These are phyloP conservation scores for Huntiella decipiens DNA, from an alignment of 2,329 filamentous ascomycete species.

Conservation along the genomic window DNA sequence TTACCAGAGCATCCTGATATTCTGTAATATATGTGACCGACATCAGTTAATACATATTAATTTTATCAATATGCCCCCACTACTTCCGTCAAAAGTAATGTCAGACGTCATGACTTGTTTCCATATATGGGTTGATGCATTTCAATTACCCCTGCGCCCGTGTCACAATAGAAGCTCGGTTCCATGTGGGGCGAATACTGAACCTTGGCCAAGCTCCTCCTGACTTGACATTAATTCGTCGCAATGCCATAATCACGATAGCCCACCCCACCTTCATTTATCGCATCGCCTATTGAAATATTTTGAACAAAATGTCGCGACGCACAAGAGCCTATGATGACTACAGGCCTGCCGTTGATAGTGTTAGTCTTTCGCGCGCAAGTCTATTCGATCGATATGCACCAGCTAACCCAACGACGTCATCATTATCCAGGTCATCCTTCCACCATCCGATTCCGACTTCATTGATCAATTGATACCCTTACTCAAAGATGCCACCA, in stretches of 20 bases:
- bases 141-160: no score
- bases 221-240: no score
- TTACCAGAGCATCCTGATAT: slow-evolving; percentile 20
- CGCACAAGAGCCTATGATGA: slow-evolving; percentile 27
- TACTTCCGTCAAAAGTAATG: no score
- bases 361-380: slow-evolving; percentile 18
- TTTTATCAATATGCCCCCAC: background rate
- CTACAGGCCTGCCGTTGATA: slow-evolving; percentile 27
- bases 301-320: slow-evolving; percentile 14
- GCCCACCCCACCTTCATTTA: no score
- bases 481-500: slow-evolving; percentile 74
- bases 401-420: background rate
- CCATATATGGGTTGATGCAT: no score
- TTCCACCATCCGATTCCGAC: slow-evolving; percentile 77
- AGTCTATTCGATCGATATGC: background rate
- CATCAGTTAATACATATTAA: background rate
- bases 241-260: no score
- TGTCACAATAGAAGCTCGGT: no score
- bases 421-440: slow-evolving; percentile 49
- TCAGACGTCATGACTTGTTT: no score
- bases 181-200: no score
- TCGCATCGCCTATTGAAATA: background rate
- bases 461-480: slow-evolving; percentile 93
- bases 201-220: no score
- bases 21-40: background rate